Base-by-base conservation (phyloP, 495 filamentous ascomycete genomes). In the Aspergillus funiculosus region DNA sequence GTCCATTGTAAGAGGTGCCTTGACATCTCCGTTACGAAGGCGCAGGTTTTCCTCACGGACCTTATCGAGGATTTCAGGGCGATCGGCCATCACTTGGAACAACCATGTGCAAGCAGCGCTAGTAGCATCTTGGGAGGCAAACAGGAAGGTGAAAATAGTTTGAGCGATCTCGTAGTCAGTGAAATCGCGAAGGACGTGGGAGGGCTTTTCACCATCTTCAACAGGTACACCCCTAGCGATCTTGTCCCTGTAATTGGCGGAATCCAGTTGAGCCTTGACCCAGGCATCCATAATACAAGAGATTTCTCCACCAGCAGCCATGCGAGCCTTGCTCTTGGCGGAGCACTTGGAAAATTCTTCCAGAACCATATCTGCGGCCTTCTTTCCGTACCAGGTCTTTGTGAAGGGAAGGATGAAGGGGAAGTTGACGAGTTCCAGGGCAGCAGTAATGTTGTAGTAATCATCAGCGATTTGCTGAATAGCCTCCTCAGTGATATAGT, bases 371-470 rank as follows among this genome's bases (percentile, higher is more conserved):
- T 91, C 85, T 29, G 92, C 82, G 13, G 91, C 88, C 68, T 88
- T 92, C 78, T 97, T 94, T 50, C 92, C 92, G 62, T 95, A 95
- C 88, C 89, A 98, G 6, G 88, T 86, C 75, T 86, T 90, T 54
- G 92, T 95, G 75, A 78, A 98, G 34, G 92, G 92, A 39, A 98
- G 68, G 65, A 97, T 96, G 70, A 98, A 85, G 26, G 92, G 92
- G 76, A 98, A 97, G 72, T 97, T 97, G 67, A 98, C 92, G 28
- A 98, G 78, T 61, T 98, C 92, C 47, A 98, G 79, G 6, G 92
- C 92, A 34, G 86, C 94, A 11, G 92, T 98, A 59, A 97, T 94
- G 54, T 87, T 76, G 66, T 94, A 98, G 67, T 92, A 98, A 65
- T 98, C 90, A 61, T 96, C 87, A 46, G 90, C 85, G 51, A 98